phyloP scores from a whole-genome alignment of 495 filamentous ascomycete species.

The Penicillium antarcticum region DNA sequence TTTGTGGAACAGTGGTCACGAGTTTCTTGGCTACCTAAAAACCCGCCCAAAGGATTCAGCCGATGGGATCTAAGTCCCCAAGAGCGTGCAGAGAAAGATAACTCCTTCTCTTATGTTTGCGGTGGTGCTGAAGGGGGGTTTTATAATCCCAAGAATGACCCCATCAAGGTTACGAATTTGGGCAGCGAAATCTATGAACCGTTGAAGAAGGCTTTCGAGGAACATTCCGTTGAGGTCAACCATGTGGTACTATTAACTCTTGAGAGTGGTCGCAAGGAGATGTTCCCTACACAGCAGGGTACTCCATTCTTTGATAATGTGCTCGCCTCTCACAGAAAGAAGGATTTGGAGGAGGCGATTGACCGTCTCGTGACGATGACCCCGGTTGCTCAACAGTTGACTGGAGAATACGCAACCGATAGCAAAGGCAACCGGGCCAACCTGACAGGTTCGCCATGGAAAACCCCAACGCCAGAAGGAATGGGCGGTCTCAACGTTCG shows the following conservation, averaged over 20 bases:
- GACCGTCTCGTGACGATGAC: constrained; percentile 34
- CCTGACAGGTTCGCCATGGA: constrained; percentile 22
- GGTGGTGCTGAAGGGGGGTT: constrained; percentile 15
- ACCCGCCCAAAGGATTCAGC: constrained; percentile 24
- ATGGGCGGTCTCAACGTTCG: constrained; percentile 45
- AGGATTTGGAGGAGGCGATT: constrained; percentile 16
- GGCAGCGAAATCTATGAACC: constrained; percentile 30
- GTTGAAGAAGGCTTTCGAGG: constrained; percentile 27
- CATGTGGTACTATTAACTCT: constrained; percentile 43
- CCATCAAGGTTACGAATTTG: constrained; percentile 43
- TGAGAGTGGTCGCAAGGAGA: constrained; percentile 46
- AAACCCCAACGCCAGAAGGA: constrained; percentile 13
- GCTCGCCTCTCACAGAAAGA: constrained; percentile 23
- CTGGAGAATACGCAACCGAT: constrained; percentile 38
- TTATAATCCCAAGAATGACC: constrained; percentile 39
- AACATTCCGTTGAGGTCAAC: constrained; percentile 32
- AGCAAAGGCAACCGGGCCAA: constrained; percentile 26
- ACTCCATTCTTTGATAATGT: constrained; percentile 37
- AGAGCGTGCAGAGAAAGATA: constrained; percentile 17
- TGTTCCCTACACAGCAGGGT: constrained; percentile 43
- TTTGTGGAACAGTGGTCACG: constrained; percentile 17
- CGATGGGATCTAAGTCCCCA: constrained; percentile 21
- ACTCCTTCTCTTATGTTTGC: constrained; percentile 16
- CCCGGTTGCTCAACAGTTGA: constrained; percentile 37
- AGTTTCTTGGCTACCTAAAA: constrained; percentile 27